A percentile compares a stretch with the other conserved stretches of the same genome.
phyloP scores from a whole-genome alignment of 371 early-diverging fungal species.

The Coemansia sp. region DNA sequence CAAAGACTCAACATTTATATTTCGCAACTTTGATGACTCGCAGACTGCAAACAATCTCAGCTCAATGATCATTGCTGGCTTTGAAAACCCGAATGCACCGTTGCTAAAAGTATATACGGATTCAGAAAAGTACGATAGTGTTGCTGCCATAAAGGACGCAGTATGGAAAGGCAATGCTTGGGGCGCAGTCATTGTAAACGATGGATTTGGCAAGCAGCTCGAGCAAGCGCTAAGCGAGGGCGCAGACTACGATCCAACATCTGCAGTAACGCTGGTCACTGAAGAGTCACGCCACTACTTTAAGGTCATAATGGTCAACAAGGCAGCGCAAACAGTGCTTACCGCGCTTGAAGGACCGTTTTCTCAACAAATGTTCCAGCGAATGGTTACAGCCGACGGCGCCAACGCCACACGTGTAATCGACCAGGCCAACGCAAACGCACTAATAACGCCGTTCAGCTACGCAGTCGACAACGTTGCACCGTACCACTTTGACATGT shows the following conservation, averaged over 20 bases:
- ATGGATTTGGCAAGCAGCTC: slow-evolving; percentile 37
- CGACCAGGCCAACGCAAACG: slow-evolving; percentile 29
- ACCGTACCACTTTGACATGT: slow-evolving; percentile 47
- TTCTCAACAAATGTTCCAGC: slow-evolving; percentile 19
- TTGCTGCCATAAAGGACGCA: slow-evolving; percentile 16
- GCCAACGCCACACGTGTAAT: slow-evolving; percentile 8
- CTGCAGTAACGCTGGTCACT: slow-evolving; percentile 24
- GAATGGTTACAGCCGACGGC: slow-evolving; percentile 4
- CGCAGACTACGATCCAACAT: slow-evolving; percentile 21
- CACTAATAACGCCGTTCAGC: slow-evolving; percentile 36
- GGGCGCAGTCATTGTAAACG: slow-evolving; percentile 33
- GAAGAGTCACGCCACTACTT: slow-evolving; percentile 48
- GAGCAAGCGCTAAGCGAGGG: slow-evolving; percentile 18
- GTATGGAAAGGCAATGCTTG: slow-evolving; percentile 45
- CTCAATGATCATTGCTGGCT: slow-evolving; percentile 21
- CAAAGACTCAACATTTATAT: slow-evolving; percentile 27
- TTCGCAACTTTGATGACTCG: slow-evolving; percentile 41
- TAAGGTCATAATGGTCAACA: slow-evolving; percentile 20
- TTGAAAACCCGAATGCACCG: slow-evolving; percentile 13
- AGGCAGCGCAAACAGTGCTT: slow-evolving; percentile 9
- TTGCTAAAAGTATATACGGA: slow-evolving; percentile 18
- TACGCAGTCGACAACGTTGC: slow-evolving; percentile 42
- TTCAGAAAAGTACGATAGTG: not conserved
- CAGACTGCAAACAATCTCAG: slow-evolving; percentile 9
- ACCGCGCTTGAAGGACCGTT: slow-evolving; percentile 24